phyloP scores from a whole-genome alignment of 1,139 yeast species.

The Pichia norvegensis region DNA sequence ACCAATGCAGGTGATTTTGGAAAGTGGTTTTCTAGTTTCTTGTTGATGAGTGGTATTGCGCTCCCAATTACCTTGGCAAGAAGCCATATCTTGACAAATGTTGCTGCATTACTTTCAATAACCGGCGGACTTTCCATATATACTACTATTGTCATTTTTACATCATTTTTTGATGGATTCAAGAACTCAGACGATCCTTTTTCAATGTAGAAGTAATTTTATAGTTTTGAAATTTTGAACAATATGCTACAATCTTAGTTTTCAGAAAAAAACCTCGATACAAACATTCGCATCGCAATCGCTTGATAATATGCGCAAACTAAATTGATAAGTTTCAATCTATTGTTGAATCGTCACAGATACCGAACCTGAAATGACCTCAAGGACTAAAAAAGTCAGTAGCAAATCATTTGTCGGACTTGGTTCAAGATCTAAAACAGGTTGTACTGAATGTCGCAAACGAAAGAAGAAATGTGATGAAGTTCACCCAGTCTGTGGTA shows the following conservation, averaged over 20 bases:
- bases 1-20: slow-evolving; percentile 45
- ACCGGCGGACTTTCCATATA: slow-evolving; percentile 66
- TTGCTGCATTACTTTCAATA: slow-evolving; percentile 58
- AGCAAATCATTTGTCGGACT: slow-evolving; percentile 23
- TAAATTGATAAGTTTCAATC: too few species aligned
- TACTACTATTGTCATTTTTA: slow-evolving; percentile 66
- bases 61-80: slow-evolving; percentile 63
- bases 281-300: background rate
- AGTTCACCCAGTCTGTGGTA: slow-evolving; percentile 25
- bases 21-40: slow-evolving; percentile 57
- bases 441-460: slow-evolving; percentile 24
- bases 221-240: too few species aligned
- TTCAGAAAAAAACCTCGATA: background rate
- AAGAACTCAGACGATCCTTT: slow-evolving; percentile 37
- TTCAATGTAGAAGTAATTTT: slow-evolving; percentile 3
- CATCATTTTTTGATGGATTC: slow-evolving; percentile 58
- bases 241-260: too few species aligned
- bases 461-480: slow-evolving; percentile 30
- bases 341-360: too few species aligned
- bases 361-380: background rate
- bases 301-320: background rate
- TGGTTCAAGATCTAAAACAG: slow-evolving; percentile 24
- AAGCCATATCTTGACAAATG: slow-evolving; percentile 46
- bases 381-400: slow-evolving; percentile 2
- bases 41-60: slow-evolving; percentile 56